These are phyloP conservation scores for Vitis hybrid DNA, from an alignment of 177 flowering plant genomes.

Conservation along the genomic window DNA sequence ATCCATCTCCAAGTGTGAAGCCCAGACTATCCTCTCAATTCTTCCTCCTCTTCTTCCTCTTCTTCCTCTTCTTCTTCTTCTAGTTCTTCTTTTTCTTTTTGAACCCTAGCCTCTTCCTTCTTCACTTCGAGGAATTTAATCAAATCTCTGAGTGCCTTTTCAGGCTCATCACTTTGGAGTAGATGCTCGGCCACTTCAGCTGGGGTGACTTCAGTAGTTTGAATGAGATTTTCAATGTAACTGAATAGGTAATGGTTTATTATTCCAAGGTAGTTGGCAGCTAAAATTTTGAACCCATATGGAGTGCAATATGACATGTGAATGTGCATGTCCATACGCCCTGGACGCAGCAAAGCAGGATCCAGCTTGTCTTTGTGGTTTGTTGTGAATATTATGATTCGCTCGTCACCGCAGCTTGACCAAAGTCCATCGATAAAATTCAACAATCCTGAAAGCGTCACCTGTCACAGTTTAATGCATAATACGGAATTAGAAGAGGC, in stretches of 20 bases:
- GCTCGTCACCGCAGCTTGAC: constrained; percentile 72
- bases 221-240: constrained; percentile 31
- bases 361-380: constrained; percentile 54
- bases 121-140: constrained; percentile 30
- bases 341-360: constrained; percentile 59
- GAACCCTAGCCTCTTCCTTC: constrained; percentile 13
- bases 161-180: constrained; percentile 33
- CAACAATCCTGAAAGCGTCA: constrained; percentile 54
- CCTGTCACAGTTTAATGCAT: constrained; percentile 11
- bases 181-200: constrained; percentile 58
- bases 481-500: neutral
- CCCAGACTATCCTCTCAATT: neutral
- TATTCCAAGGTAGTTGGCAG: constrained; percentile 38
- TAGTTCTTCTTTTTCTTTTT: neutral
- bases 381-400: constrained; percentile 61
- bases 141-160: constrained; percentile 27
- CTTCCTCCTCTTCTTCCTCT: neutral
- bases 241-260: constrained; percentile 19
- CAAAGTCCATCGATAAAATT: constrained; percentile 63
- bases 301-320: constrained; percentile 57
- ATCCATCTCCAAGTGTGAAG: no score
- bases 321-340: constrained; percentile 66
- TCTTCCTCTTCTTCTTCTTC: neutral
- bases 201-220: constrained; percentile 31
- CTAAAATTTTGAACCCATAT: constrained; percentile 36